Percentiles rank a stretch among this genome's conserved stretches.
These are phyloP conservation scores for Polyporus arcularius DNA, from an alignment of 768 basidiomycete species.

Conservation along the genomic window DNA sequence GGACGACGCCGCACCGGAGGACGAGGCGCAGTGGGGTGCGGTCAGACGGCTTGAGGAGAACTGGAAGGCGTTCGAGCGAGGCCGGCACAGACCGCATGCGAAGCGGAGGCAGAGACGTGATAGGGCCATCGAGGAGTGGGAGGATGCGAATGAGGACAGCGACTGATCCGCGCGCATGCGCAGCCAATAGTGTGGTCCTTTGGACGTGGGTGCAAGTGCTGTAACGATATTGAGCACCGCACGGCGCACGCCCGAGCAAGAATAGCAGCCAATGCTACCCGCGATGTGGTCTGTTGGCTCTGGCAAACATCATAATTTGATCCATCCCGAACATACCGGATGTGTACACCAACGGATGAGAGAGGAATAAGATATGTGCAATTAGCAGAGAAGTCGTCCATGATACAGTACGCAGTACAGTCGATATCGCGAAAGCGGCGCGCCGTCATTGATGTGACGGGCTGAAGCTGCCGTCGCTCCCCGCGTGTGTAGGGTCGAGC, in stretches of 20 bases:
- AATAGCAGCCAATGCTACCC: background rate
- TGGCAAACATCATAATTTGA: background rate
- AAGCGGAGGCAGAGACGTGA: conserved; percentile 15
- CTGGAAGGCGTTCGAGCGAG: conserved; percentile 62
- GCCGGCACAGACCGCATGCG: conserved; percentile 38
- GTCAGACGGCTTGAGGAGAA: conserved; percentile 70
- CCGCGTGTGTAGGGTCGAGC: background rate
- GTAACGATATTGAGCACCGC: background rate
- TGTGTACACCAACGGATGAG: too few species aligned
- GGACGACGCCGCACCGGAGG: conserved; percentile 29
- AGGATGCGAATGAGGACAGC: conserved; percentile 9
- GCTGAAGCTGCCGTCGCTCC: background rate
- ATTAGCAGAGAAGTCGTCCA: background rate
- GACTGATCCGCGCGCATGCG: background rate
- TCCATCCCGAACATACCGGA: background rate
- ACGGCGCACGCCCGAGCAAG: background rate
- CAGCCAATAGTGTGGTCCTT: conserved; percentile 2
- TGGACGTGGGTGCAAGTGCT: background rate
- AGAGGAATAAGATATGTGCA: background rate
- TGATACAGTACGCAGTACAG: background rate
- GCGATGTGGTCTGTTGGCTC: background rate
- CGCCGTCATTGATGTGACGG: background rate
- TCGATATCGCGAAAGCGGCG: background rate
- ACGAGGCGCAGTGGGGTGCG: conserved; percentile 54
- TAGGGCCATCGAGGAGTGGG: conserved; percentile 21